Percentiles rank a stretch among this genome's conserved stretches.
Evolutionary conservation across 208 protist species (phyloP).

Genomic region (Wallacemonas collosoma): DNA sequence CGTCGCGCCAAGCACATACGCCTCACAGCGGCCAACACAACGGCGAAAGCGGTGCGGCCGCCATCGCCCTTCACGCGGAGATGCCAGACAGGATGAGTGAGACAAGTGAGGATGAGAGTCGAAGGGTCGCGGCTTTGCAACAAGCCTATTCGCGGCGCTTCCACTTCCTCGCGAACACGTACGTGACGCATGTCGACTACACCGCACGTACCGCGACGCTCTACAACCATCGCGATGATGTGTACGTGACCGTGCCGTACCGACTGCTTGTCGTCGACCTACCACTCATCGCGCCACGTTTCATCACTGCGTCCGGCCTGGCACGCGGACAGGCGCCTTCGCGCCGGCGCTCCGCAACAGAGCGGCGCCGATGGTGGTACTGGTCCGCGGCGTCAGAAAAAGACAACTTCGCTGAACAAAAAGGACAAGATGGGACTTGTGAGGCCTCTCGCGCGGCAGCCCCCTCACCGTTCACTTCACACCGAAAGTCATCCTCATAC

Average conservation of each 20-base stretch:
- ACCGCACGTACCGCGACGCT: slow-evolving; percentile 44
- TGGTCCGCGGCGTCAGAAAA: not conserved
- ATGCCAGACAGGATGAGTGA: not conserved
- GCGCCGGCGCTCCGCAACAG: not conserved
- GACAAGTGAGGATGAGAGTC: too few species aligned
- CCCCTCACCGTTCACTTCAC: slow-evolving; percentile 10
- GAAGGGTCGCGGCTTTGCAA: not conserved
- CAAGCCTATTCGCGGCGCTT: slow-evolving; percentile 21
- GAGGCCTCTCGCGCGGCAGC: too few species aligned
- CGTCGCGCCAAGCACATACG: slow-evolving; percentile 28
- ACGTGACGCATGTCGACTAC: slow-evolving; percentile 55
- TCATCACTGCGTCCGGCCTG: slow-evolving; percentile 37
- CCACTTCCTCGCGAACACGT: slow-evolving; percentile 43
- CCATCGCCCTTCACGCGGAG: not conserved
- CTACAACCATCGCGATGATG: slow-evolving; percentile 71
- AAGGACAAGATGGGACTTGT: too few species aligned
- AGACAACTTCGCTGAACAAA: not conserved
- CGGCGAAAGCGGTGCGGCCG: not conserved
- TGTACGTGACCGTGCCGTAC: slow-evolving; percentile 55
- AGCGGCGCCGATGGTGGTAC: not conserved
- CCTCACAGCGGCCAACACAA: not conserved
- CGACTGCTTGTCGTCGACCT: slow-evolving; percentile 75
- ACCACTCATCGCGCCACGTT: slow-evolving; percentile 63
- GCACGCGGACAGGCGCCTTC: slow-evolving; percentile 7
- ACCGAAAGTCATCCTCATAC: not conserved